Conservation (phyloP, 2,329 filamentous ascomycete genomes). For the Xylaria sp. region DNA sequence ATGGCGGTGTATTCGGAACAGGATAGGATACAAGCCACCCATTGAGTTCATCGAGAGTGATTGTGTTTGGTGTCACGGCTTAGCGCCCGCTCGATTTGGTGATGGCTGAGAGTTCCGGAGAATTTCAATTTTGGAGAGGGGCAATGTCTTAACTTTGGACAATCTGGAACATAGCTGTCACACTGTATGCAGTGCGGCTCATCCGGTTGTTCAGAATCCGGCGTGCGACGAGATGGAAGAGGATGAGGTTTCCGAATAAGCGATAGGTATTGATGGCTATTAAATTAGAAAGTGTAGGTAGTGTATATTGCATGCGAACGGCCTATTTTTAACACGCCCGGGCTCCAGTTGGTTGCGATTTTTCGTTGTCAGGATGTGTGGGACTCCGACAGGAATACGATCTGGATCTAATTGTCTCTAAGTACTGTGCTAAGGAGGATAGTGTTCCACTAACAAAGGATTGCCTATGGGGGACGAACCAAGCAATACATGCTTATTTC, state of each 20-base stretch:
- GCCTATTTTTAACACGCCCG: conserved; percentile 23
- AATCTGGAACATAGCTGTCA: neutral
- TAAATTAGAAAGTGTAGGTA: neutral
- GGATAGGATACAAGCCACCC: neutral
- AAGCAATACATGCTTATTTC: conserved; percentile 6
- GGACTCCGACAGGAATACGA: conserved; percentile 27
- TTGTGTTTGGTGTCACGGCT: neutral
- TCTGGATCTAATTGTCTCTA: conserved; percentile 11
- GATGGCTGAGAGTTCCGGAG: conserved; percentile 1
- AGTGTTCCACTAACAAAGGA: neutral
- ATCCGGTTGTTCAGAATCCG: neutral
- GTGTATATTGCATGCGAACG: neutral
- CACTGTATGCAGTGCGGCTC: neutral
- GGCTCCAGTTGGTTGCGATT: neutral
- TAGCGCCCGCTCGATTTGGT: conserved; percentile 5
- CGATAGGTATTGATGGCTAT: neutral
- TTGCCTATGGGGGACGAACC: neutral
- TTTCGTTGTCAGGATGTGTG: conserved; percentile 4
- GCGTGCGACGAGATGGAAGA: neutral
- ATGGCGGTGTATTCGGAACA: neutral
- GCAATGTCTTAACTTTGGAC: conserved; percentile 4
- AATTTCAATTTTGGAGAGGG: neutral
- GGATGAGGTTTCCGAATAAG: neutral
- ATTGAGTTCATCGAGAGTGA: neutral
- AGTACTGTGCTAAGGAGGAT: neutral